phyloP scores from a whole-genome alignment of 2,329 filamentous ascomycete genomes.

The Phaeomoniella chlamydospora region DNA sequence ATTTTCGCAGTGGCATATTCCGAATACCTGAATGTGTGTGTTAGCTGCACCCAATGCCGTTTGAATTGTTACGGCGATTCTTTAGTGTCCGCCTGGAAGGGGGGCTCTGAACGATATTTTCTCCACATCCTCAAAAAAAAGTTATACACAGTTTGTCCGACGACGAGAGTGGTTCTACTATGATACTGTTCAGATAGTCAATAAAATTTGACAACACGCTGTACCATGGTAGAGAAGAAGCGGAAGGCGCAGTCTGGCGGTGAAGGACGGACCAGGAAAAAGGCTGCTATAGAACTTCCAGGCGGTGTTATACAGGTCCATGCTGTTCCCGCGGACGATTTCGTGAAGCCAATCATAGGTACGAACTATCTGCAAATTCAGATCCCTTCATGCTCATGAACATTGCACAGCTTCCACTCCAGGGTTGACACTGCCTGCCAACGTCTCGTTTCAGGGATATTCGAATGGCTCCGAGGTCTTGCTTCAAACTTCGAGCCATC shows the following conservation, averaged over 20 bases:
- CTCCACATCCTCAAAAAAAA: no score
- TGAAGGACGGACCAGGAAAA: not conserved
- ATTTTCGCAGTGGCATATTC: no score
- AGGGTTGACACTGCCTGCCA: conserved; percentile 10
- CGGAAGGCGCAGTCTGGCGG: conserved; percentile 6
- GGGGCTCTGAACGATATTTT: no score
- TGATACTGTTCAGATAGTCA: no score
- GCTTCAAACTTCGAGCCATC: conserved; percentile 45
- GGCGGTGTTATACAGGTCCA: conserved; percentile 1
- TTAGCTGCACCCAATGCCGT: no score
- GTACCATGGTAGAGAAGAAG: conserved; percentile 11
- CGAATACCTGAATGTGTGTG: no score
- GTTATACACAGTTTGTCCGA: no score
- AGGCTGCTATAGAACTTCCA: not conserved
- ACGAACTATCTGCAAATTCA: conserved; percentile 2
- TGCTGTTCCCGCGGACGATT: conserved; percentile 6
- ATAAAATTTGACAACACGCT: no score
- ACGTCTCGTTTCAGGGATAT: conserved; percentile 6
- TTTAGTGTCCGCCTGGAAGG: no score
- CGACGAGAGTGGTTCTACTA: no score
- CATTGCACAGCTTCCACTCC: conserved; percentile 14
- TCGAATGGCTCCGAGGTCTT: conserved; percentile 31
- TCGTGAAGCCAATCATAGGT: conserved; percentile 11
- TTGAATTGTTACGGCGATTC: no score
- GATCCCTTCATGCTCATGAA: conserved; percentile 1